Percentiles rank a stretch among this genome's conserved stretches.
These are phyloP conservation scores for Calonectria pteridis DNA, from an alignment of 2,329 filamentous ascomycete species.

Conservation along the genomic window DNA sequence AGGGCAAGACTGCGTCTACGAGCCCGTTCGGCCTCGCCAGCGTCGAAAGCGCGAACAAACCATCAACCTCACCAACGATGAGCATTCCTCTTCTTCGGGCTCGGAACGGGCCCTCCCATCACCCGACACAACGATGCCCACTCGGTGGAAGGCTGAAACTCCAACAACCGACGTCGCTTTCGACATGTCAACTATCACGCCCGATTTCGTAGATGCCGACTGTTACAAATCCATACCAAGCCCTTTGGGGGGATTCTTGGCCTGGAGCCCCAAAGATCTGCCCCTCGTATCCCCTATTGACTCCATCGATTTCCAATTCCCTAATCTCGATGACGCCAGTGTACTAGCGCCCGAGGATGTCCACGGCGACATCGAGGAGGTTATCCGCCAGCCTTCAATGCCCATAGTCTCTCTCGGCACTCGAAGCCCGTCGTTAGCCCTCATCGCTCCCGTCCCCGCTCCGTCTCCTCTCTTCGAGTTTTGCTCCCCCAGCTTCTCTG, in stretches of 20 bases:
- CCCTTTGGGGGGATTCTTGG: slow-evolving; percentile 23
- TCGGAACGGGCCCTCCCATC: slow-evolving; percentile 24
- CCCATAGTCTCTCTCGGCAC: slow-evolving; percentile 34
- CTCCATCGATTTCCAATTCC: slow-evolving; percentile 49
- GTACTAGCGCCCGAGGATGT: slow-evolving; percentile 33
- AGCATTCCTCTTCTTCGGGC: slow-evolving; percentile 27
- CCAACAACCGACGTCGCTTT: not conserved
- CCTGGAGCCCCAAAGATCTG: slow-evolving; percentile 39
- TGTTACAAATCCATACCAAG: slow-evolving; percentile 21
- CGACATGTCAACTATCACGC: not conserved
- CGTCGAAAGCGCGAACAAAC: slow-evolving; percentile 48
- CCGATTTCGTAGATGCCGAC: slow-evolving; percentile 14
- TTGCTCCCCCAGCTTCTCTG: slow-evolving; percentile 64
- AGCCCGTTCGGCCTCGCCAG: slow-evolving; percentile 56
- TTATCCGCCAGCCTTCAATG: slow-evolving; percentile 37
- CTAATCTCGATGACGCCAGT: slow-evolving; percentile 37
- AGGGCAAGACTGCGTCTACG: slow-evolving; percentile 62
- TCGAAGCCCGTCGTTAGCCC: slow-evolving; percentile 41
- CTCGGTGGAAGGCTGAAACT: slow-evolving; percentile 26
- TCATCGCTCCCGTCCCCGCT: slow-evolving; percentile 39
- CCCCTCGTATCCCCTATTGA: slow-evolving; percentile 49
- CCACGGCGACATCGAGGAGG: slow-evolving; percentile 47
- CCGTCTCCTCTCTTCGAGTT: slow-evolving; percentile 62
- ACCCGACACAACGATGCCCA: slow-evolving; percentile 15
- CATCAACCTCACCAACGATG: slow-evolving; percentile 25